A percentile compares a stretch with the other conserved stretches of the same genome.
phyloP scores from a whole-genome alignment of 306 rosid genomes.

The Pyrus betulifolia region DNA sequence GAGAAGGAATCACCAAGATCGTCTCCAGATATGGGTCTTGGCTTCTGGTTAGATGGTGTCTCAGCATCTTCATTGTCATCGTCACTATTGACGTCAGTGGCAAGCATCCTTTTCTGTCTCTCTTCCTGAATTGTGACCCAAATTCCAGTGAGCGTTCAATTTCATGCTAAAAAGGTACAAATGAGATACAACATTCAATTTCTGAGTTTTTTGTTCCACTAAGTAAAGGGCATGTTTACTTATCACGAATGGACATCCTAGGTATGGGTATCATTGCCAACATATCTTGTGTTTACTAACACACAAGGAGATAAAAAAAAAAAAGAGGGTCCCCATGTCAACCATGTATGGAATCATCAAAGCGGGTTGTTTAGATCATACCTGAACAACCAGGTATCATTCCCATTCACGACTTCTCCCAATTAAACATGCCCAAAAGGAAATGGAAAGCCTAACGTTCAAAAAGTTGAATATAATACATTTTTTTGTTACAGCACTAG shows the following conservation, averaged over 20 bases:
- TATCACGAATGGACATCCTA: not conserved
- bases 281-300: not conserved
- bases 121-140: conserved; percentile 50
- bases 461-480: not conserved
- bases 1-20: conserved; percentile 90
- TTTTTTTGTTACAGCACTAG: not conserved
- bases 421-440: not conserved
- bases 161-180: conserved; percentile 1
- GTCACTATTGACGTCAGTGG: conserved; percentile 57
- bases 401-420: not conserved
- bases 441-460: not conserved
- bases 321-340: no score
- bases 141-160: not conserved
- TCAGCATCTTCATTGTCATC: conserved; percentile 59
- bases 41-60: conserved; percentile 39
- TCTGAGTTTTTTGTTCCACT: not conserved
- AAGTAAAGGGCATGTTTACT: not conserved
- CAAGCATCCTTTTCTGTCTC: conserved; percentile 80
- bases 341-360: not conserved
- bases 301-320: not conserved
- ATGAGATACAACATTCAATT: conserved; percentile 1
- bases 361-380: not conserved
- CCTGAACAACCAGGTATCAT: not conserved
- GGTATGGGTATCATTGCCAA: not conserved
- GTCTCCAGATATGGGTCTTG: conserved; percentile 69